Evolutionary conservation across 345 rosid genomes (phyloP).

Genomic region (Populus ilicifolia): DNA sequence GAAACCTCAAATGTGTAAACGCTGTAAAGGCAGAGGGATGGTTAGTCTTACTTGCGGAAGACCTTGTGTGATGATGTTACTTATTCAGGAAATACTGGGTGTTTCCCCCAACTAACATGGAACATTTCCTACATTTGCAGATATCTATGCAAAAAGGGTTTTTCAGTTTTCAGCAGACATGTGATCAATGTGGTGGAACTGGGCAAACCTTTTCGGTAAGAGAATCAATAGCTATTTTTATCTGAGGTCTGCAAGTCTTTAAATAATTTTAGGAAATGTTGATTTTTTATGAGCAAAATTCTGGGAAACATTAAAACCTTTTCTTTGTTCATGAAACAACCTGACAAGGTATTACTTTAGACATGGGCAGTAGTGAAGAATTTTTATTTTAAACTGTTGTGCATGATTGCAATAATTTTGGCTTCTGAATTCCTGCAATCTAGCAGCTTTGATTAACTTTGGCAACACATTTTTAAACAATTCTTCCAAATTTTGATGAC

Average conservation of each 20-base stretch:
- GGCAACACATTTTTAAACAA: background rate
- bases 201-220: constrained; percentile 76
- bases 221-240: background rate
- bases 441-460: background rate
- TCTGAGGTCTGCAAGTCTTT: background rate
- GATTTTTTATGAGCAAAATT: background rate
- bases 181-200: constrained; percentile 76
- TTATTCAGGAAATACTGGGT: background rate
- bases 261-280: background rate
- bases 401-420: background rate
- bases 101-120: background rate
- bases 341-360: background rate
- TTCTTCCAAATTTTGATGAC: background rate
- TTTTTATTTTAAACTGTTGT: background rate
- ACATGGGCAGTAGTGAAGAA: background rate
- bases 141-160: constrained; percentile 55
- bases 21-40: constrained; percentile 88
- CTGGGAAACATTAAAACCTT: background rate
- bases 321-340: background rate
- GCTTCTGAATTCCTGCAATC: background rate
- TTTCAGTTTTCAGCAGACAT: constrained; percentile 64
- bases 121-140: constrained; percentile 34
- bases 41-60: constrained; percentile 38
- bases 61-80: background rate
- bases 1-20: constrained; percentile 77